phyloP scores from a whole-genome alignment of 208 protist genomes.

The Plasmodiophora brassicae region DNA sequence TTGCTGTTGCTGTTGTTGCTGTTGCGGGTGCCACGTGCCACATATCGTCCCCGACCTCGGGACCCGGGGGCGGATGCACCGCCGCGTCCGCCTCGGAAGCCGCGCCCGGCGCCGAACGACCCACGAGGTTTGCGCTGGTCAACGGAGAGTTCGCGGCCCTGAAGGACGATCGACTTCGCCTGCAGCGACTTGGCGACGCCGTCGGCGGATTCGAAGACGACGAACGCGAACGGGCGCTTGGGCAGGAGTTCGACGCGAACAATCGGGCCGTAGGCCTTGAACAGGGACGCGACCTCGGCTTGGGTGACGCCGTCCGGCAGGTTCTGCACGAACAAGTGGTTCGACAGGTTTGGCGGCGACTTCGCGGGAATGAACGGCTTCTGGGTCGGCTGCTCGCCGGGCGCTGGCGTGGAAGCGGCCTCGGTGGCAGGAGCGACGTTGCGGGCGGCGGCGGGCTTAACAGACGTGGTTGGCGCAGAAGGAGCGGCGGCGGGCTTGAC shows the following conservation, averaged over 20 bases:
- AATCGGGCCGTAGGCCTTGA: not conserved
- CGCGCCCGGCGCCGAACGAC: not conserved
- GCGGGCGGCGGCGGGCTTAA: not conserved
- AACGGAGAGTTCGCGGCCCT: not conserved
- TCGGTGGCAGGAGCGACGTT: not conserved
- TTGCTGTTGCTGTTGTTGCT: no score
- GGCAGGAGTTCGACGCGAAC: not conserved
- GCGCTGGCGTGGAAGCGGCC: not conserved
- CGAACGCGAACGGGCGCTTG: not conserved
- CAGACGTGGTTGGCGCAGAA: not conserved
- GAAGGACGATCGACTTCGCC: not conserved
- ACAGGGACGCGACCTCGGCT: not conserved
- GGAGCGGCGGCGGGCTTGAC: not conserved
- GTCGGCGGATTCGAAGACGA: not conserved
- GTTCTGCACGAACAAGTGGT: not conserved
- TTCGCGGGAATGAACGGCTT: not conserved
- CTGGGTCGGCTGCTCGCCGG: not conserved
- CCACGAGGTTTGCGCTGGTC: not conserved
- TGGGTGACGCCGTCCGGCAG: not conserved
- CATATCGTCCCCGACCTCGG: no score
- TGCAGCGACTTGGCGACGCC: not conserved
- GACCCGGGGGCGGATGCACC: no score
- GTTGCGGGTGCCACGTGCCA: no score
- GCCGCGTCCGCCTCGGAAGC: not conserved
- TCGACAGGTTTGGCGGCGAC: not conserved